Conservation (phyloP, 2,329 filamentous ascomycete species). For the Verticillium nonalfalfae region DNA sequence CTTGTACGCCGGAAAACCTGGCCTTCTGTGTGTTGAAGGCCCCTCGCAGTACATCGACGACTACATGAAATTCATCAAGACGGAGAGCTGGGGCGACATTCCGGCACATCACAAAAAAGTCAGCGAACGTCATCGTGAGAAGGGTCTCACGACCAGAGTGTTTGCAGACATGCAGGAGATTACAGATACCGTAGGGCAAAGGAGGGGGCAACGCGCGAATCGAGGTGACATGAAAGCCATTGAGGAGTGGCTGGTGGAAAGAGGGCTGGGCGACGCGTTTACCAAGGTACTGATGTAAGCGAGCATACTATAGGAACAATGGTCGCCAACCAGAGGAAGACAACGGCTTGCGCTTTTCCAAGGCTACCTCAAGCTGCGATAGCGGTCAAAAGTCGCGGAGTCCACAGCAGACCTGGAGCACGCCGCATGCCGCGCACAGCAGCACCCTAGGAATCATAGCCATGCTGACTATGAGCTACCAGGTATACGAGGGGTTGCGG, state of each 20-base stretch:
- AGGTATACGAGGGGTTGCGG: no score
- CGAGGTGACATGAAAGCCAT: conserved; percentile 46
- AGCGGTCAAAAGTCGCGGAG: no score
- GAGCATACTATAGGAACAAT: neutral
- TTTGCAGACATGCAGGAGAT: conserved; percentile 53
- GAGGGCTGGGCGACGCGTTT: conserved; percentile 36
- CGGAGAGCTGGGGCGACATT: conserved; percentile 57
- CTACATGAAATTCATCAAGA: conserved; percentile 59
- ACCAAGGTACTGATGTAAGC: conserved; percentile 30
- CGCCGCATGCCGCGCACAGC: no score
- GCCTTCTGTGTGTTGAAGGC: conserved; percentile 46
- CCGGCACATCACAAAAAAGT: conserved; percentile 57
- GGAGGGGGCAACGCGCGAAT: conserved; percentile 41
- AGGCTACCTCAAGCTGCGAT: no score
- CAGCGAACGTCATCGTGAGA: conserved; percentile 45
- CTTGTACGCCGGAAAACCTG: conserved; percentile 54
- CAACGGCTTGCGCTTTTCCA: no score
- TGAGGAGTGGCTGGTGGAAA: conserved; percentile 39
- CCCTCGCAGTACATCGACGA: conserved; percentile 40
- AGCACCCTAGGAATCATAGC: no score
- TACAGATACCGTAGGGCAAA: conserved; percentile 40
- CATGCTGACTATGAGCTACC: no score
- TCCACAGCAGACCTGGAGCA: no score
- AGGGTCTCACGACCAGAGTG: conserved; percentile 24
- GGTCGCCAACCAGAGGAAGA: no score